A percentile compares a stretch with the other conserved stretches of the same genome.
Conservation (phyloP, 2,329 filamentous ascomycete species). For the Colletotrichum sp. region DNA sequence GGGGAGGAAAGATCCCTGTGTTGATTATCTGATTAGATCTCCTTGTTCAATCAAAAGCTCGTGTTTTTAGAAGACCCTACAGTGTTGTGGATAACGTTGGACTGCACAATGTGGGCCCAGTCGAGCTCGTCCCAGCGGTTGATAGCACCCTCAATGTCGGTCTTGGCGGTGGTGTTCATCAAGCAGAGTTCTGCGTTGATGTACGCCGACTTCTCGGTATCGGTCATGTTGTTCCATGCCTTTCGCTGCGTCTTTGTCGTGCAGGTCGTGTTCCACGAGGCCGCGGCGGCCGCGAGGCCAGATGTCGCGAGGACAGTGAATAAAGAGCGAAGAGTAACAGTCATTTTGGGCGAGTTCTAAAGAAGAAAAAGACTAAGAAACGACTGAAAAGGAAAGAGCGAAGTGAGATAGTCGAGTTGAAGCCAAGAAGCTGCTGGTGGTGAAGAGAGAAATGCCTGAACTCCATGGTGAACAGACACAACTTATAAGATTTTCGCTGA, state of each 20-base stretch:
- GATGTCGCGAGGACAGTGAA: neutral
- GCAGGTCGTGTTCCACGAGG: neutral
- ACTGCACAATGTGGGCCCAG: conserved; percentile 17
- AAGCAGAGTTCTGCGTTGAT: conserved; percentile 23
- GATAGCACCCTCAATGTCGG: conserved; percentile 10
- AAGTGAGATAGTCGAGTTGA: neutral
- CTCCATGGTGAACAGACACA: neutral
- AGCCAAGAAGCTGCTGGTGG: neutral
- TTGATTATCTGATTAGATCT: neutral
- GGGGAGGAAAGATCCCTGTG: conserved; percentile 31
- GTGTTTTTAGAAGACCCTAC: conserved; percentile 23
- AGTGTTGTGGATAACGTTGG: conserved; percentile 16
- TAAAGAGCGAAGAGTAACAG: neutral
- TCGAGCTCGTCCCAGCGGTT: conserved; percentile 23
- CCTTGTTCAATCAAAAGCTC: neutral
- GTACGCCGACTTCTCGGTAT: conserved; percentile 22
- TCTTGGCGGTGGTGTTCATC: conserved; percentile 10
- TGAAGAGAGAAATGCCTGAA: neutral
- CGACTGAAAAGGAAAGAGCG: neutral
- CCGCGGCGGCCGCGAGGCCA: neutral
- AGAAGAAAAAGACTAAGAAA: neutral
- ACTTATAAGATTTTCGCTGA: neutral
- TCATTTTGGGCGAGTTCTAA: neutral
- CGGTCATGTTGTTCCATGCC: conserved; percentile 18
- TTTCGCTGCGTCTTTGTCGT: conserved; percentile 1